Evolutionary conservation across 2,329 filamentous ascomycete genomes (phyloP), one percentile per base, ranked within the genome.

Genomic region (Chaetothyriales sp.): DNA sequence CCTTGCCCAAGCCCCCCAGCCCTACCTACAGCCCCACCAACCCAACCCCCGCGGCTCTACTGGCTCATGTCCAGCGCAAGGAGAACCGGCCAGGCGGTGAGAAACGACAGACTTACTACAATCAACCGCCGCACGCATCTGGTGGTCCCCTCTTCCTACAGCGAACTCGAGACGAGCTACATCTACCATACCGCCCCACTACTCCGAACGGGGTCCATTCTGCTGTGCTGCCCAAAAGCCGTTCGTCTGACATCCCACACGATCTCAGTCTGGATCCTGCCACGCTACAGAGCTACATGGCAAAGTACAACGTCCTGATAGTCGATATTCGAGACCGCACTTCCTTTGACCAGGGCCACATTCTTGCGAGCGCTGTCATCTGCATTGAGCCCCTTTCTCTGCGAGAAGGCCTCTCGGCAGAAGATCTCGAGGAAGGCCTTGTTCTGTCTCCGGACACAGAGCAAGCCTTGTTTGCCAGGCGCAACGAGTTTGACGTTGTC

Each of bases 381-480:
- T 98, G 92, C 65, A 78, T 98, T 53, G 92, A 98, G 61, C 87
- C 89, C 20, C 77, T 93, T 44, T 77, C 83, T 8, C 66, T 87
- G 46, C 78, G 85, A 50, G 77, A 82, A 44, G 81, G 78, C 28
- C 73, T 79, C 59, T 83, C 79, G 15, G 79, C 77, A 1, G 78
- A 81, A 55, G 72, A 82, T 56, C 68, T 83, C 3, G 71, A 76
- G 51, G 72, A 74, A 49, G 67, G 70, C 12, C 61, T 74, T 15
- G 64, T 74, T 9, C 62, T 73, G 43, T 71, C 70, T 10, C 71
- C 71, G 2, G 69, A 72, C 46, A 60, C 64, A 46, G 92, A 98
- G 64, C 81, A 84, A 58, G 68, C 73, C 1, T 72, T 86, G 28
- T 95, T 94, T 60, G 80, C 79, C 51, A 77, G 83, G 49, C 71